Evolutionary conservation across 768 basidiomycete genomes (phyloP).

Genomic region (Suillus alpinus): DNA sequence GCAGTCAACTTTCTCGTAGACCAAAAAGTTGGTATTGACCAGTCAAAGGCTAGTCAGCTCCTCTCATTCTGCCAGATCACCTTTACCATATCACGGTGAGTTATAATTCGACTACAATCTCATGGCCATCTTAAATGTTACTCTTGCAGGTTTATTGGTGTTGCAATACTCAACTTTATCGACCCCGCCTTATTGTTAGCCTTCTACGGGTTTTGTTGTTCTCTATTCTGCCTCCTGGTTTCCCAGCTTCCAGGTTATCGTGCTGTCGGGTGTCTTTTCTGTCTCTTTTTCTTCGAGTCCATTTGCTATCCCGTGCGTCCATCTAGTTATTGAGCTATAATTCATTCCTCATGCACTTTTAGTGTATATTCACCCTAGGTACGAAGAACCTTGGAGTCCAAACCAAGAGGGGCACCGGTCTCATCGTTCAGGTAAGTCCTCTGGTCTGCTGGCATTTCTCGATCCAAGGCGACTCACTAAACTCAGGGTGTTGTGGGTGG

Average conservation of each 20-base stretch:
- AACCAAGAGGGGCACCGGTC: constrained; percentile 58
- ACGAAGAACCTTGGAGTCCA: constrained; percentile 61
- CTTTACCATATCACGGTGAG: constrained; percentile 58
- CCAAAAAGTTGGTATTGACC: constrained; percentile 50
- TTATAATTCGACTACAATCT: not conserved
- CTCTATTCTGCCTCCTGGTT: constrained; percentile 48
- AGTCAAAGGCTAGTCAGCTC: constrained; percentile 54
- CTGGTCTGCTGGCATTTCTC: not conserved
- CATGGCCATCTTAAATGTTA: constrained; percentile 1
- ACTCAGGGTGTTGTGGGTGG: constrained; percentile 57
- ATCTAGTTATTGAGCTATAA: not conserved
- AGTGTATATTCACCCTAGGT: constrained; percentile 62
- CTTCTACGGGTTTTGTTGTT: constrained; percentile 50
- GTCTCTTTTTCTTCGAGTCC: constrained; percentile 72
- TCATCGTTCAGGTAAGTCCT: constrained; percentile 54
- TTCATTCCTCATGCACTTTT: not conserved
- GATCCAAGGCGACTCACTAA: not conserved
- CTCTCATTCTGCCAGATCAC: constrained; percentile 74
- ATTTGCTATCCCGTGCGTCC: constrained; percentile 62
- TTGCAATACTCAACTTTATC: constrained; percentile 55
- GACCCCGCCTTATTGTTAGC: constrained; percentile 64
- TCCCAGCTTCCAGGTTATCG: constrained; percentile 48
- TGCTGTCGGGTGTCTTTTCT: constrained; percentile 59
- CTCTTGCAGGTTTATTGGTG: constrained; percentile 53
- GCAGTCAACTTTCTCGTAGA: constrained; percentile 68